Conservation (phyloP, 176 grass and related monocot species). For the Phoenix dactylifera region DNA sequence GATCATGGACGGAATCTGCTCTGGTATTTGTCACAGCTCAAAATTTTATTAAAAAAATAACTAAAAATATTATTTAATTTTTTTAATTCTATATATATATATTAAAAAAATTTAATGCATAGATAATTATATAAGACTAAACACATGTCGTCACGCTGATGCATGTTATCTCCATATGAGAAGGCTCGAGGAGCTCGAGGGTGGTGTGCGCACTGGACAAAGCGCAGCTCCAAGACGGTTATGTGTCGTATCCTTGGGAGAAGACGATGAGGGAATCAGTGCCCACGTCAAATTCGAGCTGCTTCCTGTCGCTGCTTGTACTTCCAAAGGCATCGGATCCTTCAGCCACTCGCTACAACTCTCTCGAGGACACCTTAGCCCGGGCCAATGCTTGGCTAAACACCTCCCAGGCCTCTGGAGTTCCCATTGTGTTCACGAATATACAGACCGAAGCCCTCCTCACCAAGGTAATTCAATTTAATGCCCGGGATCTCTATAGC, state of each 20-base stretch:
- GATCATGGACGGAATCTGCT: too few relatives aligned
- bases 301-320: slow-evolving; percentile 79
- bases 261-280: slow-evolving; percentile 88
- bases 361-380: slow-evolving; percentile 75
- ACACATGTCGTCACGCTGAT: background rate
- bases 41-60: too few relatives aligned
- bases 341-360: slow-evolving; percentile 56
- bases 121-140: too few relatives aligned
- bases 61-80: too few relatives aligned
- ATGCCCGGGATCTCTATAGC: too few relatives aligned
- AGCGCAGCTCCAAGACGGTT: slow-evolving; percentile 84
- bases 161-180: background rate
- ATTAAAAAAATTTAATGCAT: too few relatives aligned
- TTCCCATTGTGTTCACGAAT: slow-evolving; percentile 79
- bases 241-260: slow-evolving; percentile 85
- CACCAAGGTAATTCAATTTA: slow-evolving; percentile 44
- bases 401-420: slow-evolving; percentile 47
- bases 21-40: too few relatives aligned
- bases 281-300: slow-evolving; percentile 52
- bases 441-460: slow-evolving; percentile 90
- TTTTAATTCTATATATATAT: too few relatives aligned
- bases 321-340: slow-evolving; percentile 62
- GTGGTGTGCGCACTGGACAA: slow-evolving; percentile 78
- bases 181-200: slow-evolving; percentile 73
- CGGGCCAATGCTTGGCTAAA: slow-evolving; percentile 76